Evolutionary conservation across 1,284 basidiomycete species (phyloP), one percentile per base, ranked within the genome.

Genomic region (Marasmius oreades): DNA sequence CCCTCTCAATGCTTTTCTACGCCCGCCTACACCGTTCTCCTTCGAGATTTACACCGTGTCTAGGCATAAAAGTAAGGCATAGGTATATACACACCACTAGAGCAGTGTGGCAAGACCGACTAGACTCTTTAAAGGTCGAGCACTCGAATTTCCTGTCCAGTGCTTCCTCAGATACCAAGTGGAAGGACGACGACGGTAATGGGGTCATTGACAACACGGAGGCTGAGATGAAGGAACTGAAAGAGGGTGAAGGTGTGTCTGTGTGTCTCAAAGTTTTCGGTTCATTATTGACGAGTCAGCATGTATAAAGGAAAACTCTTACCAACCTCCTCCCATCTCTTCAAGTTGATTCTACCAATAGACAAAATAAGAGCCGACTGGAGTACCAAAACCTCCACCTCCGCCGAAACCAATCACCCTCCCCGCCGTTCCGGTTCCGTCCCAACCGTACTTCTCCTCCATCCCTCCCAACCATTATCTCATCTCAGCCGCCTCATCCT

Each of bases 311-410:
- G 84, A 14, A 84, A 83, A 68, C 69, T 86, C 2, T 76, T 78
- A 2, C 81, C 84, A 1, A 88, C 85, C 0, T 77, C 79, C 0
- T 83, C 82, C 0, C 85, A 86, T 63, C 67, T 87, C 12, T 85
- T 86, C 75, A 86, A 86, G 64, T 72, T 87, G 16, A 79, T 86
- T 47, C 67, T 87, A 0, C 84, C 85, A 0, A 65, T 87, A 4
- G 70, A 67, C 5, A 60, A 62, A 24, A 58, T 74, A 42, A 10
- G 28, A 4, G 24, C 22, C 16, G 8, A 24, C 11, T 39, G 8
- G 31, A 39, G 33, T n/a, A 24, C 22, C 6, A 63, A 57, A 56
- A 56, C 37, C 22, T n/a, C n/a, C n/a, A n/a, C n/a, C n/a, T n/a
- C n/a, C n/a, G n/a, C 22, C 6, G 64, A 57, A 56, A 56, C 37